Conservation (phyloP, 306 rosid species). For the Sechiopsis laciniata region DNA sequence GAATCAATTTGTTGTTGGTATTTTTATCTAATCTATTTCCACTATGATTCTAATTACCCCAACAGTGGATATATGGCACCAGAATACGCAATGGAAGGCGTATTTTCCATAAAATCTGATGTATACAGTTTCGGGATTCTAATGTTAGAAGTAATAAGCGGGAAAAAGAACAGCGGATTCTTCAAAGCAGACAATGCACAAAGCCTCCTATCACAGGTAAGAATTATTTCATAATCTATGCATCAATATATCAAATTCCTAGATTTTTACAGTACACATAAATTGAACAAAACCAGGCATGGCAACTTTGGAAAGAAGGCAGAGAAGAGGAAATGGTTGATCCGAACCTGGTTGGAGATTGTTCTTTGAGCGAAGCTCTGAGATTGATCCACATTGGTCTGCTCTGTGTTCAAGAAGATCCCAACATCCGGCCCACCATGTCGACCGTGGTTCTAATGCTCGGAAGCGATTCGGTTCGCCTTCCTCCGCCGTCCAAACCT, state of each 20-base stretch:
- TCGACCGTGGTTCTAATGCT: conserved; percentile 41
- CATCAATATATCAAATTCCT: neutral
- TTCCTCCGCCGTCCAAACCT: conserved; percentile 18
- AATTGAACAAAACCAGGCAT: conserved; percentile 26
- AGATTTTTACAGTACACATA: neutral
- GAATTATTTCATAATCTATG: neutral
- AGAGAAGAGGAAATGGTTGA: conserved; percentile 31
- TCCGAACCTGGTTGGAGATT: conserved; percentile 21
- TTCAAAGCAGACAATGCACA: conserved; percentile 23
- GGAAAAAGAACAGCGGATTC: conserved; percentile 43
- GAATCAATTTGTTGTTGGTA: neutral
- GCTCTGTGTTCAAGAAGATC: conserved; percentile 41
- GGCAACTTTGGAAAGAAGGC: conserved; percentile 30
- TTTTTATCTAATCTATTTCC: conserved; percentile 1
- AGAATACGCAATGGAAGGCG: conserved; percentile 34
- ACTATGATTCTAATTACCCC: neutral
- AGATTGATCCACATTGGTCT: conserved; percentile 44
- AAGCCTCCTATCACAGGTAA: conserved; percentile 49
- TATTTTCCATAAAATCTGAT: conserved; percentile 37
- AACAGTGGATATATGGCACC: conserved; percentile 50
- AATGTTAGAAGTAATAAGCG: conserved; percentile 42
- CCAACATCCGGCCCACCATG: conserved; percentile 49
- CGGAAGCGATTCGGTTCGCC: conserved; percentile 20
- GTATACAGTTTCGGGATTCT: conserved; percentile 49
- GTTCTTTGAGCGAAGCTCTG: conserved; percentile 11